Percentiles rank a stretch among this genome's conserved stretches.
Evolutionary conservation across 371 early-diverging fungal species (phyloP).

Genomic region (Mucor racemosus): DNA sequence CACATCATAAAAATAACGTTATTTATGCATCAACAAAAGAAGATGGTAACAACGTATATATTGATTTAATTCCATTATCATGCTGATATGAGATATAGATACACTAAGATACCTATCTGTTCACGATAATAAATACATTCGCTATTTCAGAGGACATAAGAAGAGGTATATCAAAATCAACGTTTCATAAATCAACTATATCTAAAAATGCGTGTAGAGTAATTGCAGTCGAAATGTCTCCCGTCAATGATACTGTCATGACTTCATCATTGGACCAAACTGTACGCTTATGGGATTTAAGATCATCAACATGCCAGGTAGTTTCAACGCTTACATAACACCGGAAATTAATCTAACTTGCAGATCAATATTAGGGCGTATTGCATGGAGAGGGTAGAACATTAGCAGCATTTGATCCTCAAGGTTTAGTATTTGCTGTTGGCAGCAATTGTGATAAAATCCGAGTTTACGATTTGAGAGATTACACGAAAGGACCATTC

Average conservation of each 20-base stretch:
- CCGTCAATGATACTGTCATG: conserved; percentile 75
- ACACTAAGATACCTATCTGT: conserved; percentile 89
- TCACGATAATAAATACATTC: conserved; percentile 90
- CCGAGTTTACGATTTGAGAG: conserved; percentile 75
- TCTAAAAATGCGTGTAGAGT: conserved; percentile 54
- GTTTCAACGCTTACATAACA: neutral
- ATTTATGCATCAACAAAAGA: conserved; percentile 93
- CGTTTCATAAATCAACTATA: neutral
- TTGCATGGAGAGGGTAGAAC: conserved; percentile 56
- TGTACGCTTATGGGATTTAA: conserved; percentile 82
- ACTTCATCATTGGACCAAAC: conserved; percentile 76
- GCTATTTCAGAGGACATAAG: conserved; percentile 90
- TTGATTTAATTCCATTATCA: neutral
- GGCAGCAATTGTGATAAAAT: conserved; percentile 51
- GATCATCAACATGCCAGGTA: conserved; percentile 70
- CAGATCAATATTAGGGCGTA: conserved; percentile 39
- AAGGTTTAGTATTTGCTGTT: conserved; percentile 80
- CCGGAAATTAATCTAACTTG: neutral
- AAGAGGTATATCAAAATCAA: conserved; percentile 49
- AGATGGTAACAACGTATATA: conserved; percentile 65
- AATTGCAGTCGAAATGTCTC: conserved; percentile 76
- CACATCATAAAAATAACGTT: conserved; percentile 75
- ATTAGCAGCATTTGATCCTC: conserved; percentile 79
- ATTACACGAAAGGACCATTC: conserved; percentile 50
- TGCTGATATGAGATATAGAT: conserved; percentile 53